A percentile compares a stretch with the other conserved stretches of the same genome.
These are phyloP conservation scores for Fusarium anguioides DNA, from an alignment of 2,329 filamentous ascomycete genomes.

Conservation along the genomic window DNA sequence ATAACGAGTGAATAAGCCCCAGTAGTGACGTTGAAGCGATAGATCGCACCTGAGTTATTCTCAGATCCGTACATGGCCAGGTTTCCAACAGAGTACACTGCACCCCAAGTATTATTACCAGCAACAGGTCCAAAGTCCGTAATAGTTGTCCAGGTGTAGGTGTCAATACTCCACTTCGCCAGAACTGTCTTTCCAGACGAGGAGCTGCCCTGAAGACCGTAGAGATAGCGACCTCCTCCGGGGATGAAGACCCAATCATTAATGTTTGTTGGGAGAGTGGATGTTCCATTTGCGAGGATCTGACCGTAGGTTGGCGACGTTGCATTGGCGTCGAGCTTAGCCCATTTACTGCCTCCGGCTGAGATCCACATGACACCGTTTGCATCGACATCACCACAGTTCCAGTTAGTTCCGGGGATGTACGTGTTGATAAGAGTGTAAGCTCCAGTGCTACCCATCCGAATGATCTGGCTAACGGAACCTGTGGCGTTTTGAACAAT, in stretches of 20 bases:
- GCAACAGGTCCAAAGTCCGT: background rate
- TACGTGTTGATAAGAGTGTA: conserved; percentile 12
- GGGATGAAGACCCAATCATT: conserved; percentile 7
- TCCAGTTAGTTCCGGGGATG: conserved; percentile 1
- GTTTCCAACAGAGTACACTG: conserved; percentile 4
- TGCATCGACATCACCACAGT: conserved; percentile 1
- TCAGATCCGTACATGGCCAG: conserved; percentile 15
- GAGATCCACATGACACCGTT: conserved; percentile 14
- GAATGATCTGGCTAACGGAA: conserved; percentile 20
- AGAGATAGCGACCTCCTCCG: background rate
- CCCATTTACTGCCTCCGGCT: background rate
- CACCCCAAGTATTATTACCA: conserved; percentile 9
- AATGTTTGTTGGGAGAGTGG: background rate
- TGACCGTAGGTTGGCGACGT: background rate
- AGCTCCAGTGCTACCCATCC: background rate
- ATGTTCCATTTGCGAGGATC: background rate
- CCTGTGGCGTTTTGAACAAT: conserved; percentile 1
- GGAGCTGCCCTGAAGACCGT: background rate
- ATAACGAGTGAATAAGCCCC: background rate
- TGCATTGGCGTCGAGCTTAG: conserved; percentile 11
- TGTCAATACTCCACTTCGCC: conserved; percentile 9
- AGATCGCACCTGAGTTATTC: conserved; percentile 12
- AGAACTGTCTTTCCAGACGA: background rate
- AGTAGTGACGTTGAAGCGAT: conserved; percentile 9
- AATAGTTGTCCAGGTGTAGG: background rate